A percentile compares a stretch with the other conserved stretches of the same genome.
Conservation (phyloP, 495 filamentous ascomycete species). For the Aspergillus kassunensis region DNA sequence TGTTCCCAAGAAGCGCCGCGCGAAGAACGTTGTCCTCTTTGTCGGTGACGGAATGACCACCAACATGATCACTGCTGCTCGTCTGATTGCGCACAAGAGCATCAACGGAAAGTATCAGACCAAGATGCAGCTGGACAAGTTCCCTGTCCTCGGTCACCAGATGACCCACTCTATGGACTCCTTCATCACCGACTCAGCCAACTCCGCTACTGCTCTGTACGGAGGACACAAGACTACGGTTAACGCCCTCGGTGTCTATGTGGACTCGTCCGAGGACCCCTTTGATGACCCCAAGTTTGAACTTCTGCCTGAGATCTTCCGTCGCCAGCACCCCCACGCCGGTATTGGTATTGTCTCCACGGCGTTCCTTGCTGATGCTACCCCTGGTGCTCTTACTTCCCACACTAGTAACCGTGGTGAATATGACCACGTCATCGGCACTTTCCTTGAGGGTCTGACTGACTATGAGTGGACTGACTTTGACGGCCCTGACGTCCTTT, state of each 20-base stretch:
- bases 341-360: conserved; percentile 59
- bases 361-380: conserved; percentile 69
- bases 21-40: conserved; percentile 76
- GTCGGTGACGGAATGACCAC: conserved; percentile 79
- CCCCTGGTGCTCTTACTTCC: conserved; percentile 62
- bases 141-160: conserved; percentile 67
- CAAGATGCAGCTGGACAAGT: conserved; percentile 63
- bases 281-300: conserved; percentile 77
- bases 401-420: conserved; percentile 60
- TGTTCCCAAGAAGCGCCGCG: conserved; percentile 56
- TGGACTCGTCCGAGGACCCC: conserved; percentile 57
- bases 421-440: conserved; percentile 61
- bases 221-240: conserved; percentile 70
- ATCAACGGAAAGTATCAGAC: conserved; percentile 72
- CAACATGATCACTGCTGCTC: conserved; percentile 71
- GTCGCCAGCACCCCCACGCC: conserved; percentile 52
- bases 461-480: conserved; percentile 65
- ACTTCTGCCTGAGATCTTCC: conserved; percentile 67
- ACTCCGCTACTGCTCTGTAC: conserved; percentile 70
- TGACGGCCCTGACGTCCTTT: conserved; percentile 65
- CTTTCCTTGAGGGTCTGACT: conserved; percentile 52
- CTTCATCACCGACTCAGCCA: conserved; percentile 76
- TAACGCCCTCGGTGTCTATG: conserved; percentile 70
- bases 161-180: conserved; percentile 70
- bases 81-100: conserved; percentile 67